Conservation (phyloP, 768 basidiomycete genomes). For the Rhizopogon roseolus region DNA sequence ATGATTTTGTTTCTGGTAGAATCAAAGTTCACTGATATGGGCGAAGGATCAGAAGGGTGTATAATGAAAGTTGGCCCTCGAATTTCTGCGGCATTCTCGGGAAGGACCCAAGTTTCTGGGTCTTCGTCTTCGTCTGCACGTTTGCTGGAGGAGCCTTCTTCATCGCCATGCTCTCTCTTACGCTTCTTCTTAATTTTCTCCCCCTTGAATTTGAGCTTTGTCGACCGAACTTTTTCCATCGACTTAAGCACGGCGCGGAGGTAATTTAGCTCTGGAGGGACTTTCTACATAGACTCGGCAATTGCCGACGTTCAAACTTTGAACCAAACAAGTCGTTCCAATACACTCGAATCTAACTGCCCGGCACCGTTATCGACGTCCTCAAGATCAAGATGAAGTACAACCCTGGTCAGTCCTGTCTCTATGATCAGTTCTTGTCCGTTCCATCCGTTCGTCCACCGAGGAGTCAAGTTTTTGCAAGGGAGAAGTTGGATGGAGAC, state of each 20-base stretch:
- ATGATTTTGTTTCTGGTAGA: conserved; percentile 69
- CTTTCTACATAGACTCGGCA: too few relatives aligned
- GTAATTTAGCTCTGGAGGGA: too few relatives aligned
- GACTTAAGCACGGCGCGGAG: conserved; percentile 17
- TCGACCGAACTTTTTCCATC: conserved; percentile 53
- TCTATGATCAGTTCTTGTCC: conserved; percentile 11
- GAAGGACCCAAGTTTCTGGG: conserved; percentile 77
- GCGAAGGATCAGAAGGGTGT: conserved; percentile 77
- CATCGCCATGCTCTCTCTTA: conserved; percentile 47
- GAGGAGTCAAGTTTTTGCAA: conserved; percentile 22
- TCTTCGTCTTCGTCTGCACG: conserved; percentile 57
- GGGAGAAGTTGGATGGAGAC: conserved; percentile 52
- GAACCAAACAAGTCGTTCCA: conserved; percentile 32
- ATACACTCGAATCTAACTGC: conserved; percentile 17
- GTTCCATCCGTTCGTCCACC: conserved; percentile 14
- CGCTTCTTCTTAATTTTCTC: conserved; percentile 83
- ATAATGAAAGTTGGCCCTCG: conserved; percentile 85
- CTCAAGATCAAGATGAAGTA: conserved; percentile 76
- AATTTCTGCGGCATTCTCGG: conserved; percentile 65
- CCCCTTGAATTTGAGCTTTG: conserved; percentile 85
- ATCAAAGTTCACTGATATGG: conserved; percentile 75
- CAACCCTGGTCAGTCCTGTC: conserved; percentile 68
- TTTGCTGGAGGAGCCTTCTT: conserved; percentile 37
- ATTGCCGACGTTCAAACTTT: conserved; percentile 20
- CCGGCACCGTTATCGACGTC: conserved; percentile 50